Base-by-base conservation (phyloP, 2,329 filamentous ascomycete species). In the Stagonosporopsis chrysanthemi region DNA sequence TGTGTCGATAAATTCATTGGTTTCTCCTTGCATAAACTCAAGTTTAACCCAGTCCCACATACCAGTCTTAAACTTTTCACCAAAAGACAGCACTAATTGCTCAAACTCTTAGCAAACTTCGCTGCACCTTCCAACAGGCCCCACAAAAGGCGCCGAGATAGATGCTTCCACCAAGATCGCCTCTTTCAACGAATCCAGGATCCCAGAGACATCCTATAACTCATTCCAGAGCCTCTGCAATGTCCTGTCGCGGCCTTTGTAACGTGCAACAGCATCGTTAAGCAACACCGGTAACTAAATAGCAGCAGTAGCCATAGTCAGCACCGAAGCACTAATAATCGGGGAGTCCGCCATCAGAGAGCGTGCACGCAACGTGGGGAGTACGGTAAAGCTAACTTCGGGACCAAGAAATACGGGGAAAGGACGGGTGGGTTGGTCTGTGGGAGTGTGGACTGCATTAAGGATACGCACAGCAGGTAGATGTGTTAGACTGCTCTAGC, bases 1-100 rank as follows among this genome's bases (percentile, higher is more conserved):
- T n/a, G 48, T 58, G 15, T 58, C 54, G 36, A 58, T 58, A 38
- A 58, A 58, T 12, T 58, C 54, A 33, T 58, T 58, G 19, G 52
- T 58, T 45, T 58, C 54, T 4, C 54, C 54, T n/a, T 43, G 22
- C 54, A 58, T 58, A 36, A 58, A 58, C 36, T 58, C 54, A 1
- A 58, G 47, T 48, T 58, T 58, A 19, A 48, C 39, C 54, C 54
- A 58, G 38, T 58, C 54, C 24, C 38, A 23, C 19, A 58, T 22
- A 29, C 54, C 36, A 28, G 48, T 33, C 23, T 58, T 58, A 31
- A 48, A 29, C 48, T 58, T 58, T 17, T 47, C n/a, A 24, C 31
- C 26, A 26, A 58, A 58, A 48, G 38, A 41, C 23, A 23, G 9
- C 54, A 58, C 52, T 4, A 48, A 52, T 15, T 58, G 48, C 22